A percentile compares a stretch with the other conserved stretches of the same genome.
Conservation (phyloP, 129 eudicot genomes). For the Silybum marianum region DNA sequence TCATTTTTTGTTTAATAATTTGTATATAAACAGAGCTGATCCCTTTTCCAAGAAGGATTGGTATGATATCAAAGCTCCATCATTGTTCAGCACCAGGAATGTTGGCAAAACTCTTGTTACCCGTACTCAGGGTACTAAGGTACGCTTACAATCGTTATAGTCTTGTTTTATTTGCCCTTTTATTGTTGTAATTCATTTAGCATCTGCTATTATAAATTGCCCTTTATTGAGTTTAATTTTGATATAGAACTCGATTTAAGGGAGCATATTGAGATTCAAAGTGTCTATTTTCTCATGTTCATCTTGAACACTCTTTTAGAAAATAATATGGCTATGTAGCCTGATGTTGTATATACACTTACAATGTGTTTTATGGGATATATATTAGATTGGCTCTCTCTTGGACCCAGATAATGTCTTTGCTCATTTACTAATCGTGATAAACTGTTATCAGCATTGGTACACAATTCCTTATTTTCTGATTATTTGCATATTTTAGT, state of each 20-base stretch:
- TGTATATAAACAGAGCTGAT: constrained; percentile 35
- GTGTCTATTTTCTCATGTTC: not conserved
- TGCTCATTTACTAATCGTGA: not conserved
- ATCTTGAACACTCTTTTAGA: not conserved
- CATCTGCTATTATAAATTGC: not conserved
- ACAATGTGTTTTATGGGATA: not conserved
- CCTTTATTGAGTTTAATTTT: not conserved
- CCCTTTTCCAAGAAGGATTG: constrained; percentile 57
- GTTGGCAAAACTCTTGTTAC: constrained; percentile 59
- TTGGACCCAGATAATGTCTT: not conserved
- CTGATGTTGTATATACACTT: not conserved
- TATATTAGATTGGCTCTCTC: not conserved
- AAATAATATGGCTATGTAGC: not conserved
- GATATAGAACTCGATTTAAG: not conserved
- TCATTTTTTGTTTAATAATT: not conserved
- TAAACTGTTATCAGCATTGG: not conserved
- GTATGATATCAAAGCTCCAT: constrained; percentile 62
- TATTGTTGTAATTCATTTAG: not conserved
- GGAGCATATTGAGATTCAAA: not conserved
- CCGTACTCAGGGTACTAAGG: constrained; percentile 70
- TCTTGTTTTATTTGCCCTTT: not conserved
- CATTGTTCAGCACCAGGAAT: constrained; percentile 36
- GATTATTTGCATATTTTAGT: not conserved
- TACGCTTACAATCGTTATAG: not conserved
- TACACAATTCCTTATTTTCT: not conserved